Conservation (phyloP, 495 filamentous ascomycete genomes). For the Penicillium salamii region DNA sequence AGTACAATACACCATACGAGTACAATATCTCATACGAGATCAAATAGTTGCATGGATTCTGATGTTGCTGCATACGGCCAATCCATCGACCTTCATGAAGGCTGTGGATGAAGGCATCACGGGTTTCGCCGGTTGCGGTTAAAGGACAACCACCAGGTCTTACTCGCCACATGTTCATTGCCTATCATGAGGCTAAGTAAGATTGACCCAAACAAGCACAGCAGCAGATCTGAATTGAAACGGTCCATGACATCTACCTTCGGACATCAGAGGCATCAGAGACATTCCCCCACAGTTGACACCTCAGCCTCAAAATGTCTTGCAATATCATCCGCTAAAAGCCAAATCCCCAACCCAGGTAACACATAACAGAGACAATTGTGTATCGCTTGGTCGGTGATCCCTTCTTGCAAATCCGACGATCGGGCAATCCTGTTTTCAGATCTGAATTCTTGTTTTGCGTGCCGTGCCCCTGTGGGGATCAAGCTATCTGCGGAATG, state of each 20-base stretch:
- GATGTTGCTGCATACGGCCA: too few relatives aligned
- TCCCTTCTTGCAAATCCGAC: constrained; percentile 11
- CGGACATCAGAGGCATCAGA: not conserved
- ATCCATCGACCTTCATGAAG: too few relatives aligned
- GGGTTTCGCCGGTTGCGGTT: not conserved
- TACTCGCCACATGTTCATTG: not conserved
- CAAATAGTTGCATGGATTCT: too few relatives aligned
- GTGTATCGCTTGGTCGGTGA: not conserved
- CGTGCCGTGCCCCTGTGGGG: constrained; percentile 8
- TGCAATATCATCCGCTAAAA: constrained; percentile 2
- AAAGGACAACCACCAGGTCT: not conserved
- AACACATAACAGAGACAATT: not conserved
- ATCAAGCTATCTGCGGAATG: constrained; percentile 4
- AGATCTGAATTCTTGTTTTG: constrained; percentile 13
- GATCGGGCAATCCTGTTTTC: constrained; percentile 22
- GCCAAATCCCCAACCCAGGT: not conserved
- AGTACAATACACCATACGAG: too few relatives aligned
- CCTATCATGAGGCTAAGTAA: not conserved
- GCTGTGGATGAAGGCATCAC: not conserved
- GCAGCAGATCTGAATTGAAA: not conserved
- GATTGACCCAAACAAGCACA: not conserved
- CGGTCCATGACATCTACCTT: not conserved
- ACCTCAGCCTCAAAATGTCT: constrained; percentile 5
- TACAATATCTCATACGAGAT: too few relatives aligned
- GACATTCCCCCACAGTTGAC: not conserved